Evolutionary conservation across 1,284 basidiomycete genomes (phyloP).

Genomic region (Cystobasidium slooffiae): DNA sequence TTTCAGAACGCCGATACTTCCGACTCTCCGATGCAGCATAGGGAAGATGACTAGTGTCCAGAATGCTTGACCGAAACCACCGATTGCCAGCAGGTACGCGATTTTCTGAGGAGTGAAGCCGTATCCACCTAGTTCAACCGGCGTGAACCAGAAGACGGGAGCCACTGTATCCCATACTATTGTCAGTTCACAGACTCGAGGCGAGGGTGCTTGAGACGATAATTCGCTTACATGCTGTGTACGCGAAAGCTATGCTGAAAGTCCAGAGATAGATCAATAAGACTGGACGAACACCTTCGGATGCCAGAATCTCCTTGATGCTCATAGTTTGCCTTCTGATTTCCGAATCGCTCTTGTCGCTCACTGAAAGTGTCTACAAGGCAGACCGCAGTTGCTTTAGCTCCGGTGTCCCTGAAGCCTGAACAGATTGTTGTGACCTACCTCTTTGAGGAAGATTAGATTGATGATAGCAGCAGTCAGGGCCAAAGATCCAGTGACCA

Average conservation of each 20-base stretch:
- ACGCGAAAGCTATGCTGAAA: slow-evolving; percentile 49
- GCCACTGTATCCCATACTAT: slow-evolving; percentile 44
- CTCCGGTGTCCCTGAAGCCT: not conserved
- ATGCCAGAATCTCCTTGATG: slow-evolving; percentile 46
- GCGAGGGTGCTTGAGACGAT: not conserved
- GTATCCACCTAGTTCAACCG: slow-evolving; percentile 47
- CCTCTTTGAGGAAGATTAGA: slow-evolving; percentile 56
- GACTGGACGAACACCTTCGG: slow-evolving; percentile 46
- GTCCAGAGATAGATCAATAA: slow-evolving; percentile 51
- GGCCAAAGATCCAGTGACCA: slow-evolving; percentile 54
- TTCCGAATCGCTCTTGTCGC: slow-evolving; percentile 24
- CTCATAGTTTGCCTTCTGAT: slow-evolving; percentile 13
- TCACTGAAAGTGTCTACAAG: slow-evolving; percentile 6
- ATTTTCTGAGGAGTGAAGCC: slow-evolving; percentile 54
- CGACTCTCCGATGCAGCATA: slow-evolving; percentile 51
- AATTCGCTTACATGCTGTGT: slow-evolving; percentile 39
- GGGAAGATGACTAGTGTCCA: slow-evolving; percentile 56
- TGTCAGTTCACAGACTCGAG: not conserved
- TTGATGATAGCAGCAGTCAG: slow-evolving; percentile 53
- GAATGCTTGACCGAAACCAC: slow-evolving; percentile 54
- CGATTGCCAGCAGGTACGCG: slow-evolving; percentile 53
- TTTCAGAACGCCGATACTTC: slow-evolving; percentile 53
- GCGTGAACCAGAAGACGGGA: slow-evolving; percentile 56
- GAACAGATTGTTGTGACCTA: not conserved
- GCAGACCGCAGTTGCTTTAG: not conserved